Percentiles rank a stretch among this genome's conserved stretches.
Evolutionary conservation across 345 rosid species (phyloP).

Genomic region (Linum trigynum): DNA sequence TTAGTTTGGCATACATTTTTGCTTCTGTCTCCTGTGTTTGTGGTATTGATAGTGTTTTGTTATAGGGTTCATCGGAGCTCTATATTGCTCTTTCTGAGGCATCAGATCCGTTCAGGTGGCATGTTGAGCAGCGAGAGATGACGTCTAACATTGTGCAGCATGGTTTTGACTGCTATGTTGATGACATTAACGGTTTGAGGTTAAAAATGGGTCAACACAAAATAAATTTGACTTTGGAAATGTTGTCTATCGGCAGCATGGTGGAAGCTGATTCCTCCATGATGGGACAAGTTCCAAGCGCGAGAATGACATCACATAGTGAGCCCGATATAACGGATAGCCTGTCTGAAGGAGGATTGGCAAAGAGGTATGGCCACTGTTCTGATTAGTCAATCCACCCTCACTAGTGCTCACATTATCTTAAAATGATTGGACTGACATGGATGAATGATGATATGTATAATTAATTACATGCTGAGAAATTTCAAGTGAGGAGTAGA

Average conservation of each 20-base stretch:
- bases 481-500: too few species aligned
- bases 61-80: constrained; percentile 49
- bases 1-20: background rate
- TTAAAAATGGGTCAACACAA: constrained; percentile 18
- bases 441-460: background rate
- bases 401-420: background rate
- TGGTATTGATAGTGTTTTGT: constrained; percentile 13
- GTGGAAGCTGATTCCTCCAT: constrained; percentile 24
- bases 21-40: constrained; percentile 5
- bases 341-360: constrained; percentile 18
- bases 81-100: constrained; percentile 28
- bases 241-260: constrained; percentile 22
- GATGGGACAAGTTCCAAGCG: constrained; percentile 19
- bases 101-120: constrained; percentile 32
- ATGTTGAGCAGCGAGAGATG: constrained; percentile 47
- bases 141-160: constrained; percentile 39
- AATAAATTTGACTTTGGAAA: constrained; percentile 27
- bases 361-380: constrained; percentile 26
- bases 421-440: background rate
- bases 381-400: background rate
- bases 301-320: constrained; percentile 16
- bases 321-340: constrained; percentile 23
- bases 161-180: constrained; percentile 51
- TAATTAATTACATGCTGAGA: too few species aligned
- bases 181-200: constrained; percentile 34